phyloP scores from a whole-genome alignment of 257 asterid species.

The Buddleja alternifolia region DNA sequence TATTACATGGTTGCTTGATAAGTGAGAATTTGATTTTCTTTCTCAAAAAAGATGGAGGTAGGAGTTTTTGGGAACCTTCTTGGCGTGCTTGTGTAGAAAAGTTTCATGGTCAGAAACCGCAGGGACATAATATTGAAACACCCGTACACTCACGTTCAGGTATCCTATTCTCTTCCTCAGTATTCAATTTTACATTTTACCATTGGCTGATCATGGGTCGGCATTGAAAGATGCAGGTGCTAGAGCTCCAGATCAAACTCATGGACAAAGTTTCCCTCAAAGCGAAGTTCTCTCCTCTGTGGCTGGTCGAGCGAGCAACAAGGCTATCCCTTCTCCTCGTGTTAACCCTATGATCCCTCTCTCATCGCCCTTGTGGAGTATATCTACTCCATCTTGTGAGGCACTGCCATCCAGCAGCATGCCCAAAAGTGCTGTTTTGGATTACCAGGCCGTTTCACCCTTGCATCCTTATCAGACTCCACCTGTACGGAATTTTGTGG shows the following conservation, averaged over 20 bases:
- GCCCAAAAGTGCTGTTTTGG: slow-evolving; percentile 60
- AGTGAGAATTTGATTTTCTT: slow-evolving; percentile 3
- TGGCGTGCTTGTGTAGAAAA: slow-evolving; percentile 89
- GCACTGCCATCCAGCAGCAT: slow-evolving; percentile 54
- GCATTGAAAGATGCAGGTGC: slow-evolving; percentile 53
- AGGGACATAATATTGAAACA: slow-evolving; percentile 52
- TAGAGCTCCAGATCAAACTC: slow-evolving; percentile 60
- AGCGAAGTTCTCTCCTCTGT: slow-evolving; percentile 55
- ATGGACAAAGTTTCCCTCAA: slow-evolving; percentile 49
- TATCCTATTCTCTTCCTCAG: slow-evolving; percentile 34
- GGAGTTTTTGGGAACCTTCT: slow-evolving; percentile 81
- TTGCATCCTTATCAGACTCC: slow-evolving; percentile 77
- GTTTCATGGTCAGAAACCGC: slow-evolving; percentile 58
- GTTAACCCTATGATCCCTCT: slow-evolving; percentile 68
- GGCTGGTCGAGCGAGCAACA: slow-evolving; percentile 57
- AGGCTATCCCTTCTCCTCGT: slow-evolving; percentile 54
- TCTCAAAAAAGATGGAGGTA: slow-evolving; percentile 69
- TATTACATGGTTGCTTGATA: slow-evolving; percentile 26
- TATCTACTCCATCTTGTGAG: slow-evolving; percentile 72
- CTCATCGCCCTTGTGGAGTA: slow-evolving; percentile 92
- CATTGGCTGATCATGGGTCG: slow-evolving; percentile 29
- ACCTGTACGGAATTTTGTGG: slow-evolving; percentile 51
- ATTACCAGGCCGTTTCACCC: slow-evolving; percentile 75
- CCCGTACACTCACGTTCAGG: slow-evolving; percentile 70
- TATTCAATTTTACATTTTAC: slow-evolving; percentile 25